Evolutionary conservation across 2,329 filamentous ascomycete genomes (phyloP), one percentile per base, ranked within the genome.

Genomic region (Balansia obtecta): DNA sequence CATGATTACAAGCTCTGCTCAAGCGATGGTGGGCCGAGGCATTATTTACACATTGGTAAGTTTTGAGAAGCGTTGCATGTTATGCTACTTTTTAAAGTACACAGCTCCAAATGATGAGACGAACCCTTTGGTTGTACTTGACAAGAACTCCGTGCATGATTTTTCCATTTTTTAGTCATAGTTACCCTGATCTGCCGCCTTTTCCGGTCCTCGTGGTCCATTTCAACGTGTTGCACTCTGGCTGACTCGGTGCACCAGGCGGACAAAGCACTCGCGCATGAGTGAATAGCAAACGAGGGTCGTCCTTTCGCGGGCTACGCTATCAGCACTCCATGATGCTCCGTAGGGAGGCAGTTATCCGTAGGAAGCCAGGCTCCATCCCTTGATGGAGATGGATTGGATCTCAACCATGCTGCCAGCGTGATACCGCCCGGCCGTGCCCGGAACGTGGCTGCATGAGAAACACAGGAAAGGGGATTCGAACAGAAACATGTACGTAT

Each of bases 81-180:
- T 13, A 4, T 16, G 10, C 16, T 20, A n/a, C 37, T 33, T 7
- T 5, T 27, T 8, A 7, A 27, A 27, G 27, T 16, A 18, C 46
- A 20, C 46, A 42, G 20, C 37, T 16, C 30, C 13, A 39, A 22
- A 42, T 51, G 40, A 40, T 49, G 46, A 49, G 56, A 53, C 30
- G 12, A 7, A n/a, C 46, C 46, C 39, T 42, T 42, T 48, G 15
- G 33, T 42, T 54, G 32, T 38, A 13, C 68, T 68, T 71, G 69
- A 72, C 61, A 59, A 64, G 53, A 47, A 51, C 32, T 22, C 57
- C 57, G 65, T 65, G 62, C 45, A 57, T 68, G 65, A 49, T 39
- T 6, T 6, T 66, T 67, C 54, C 55, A 51, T 57, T 60, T 60
- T 54, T 45, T 58, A 50, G 52, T 61, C 54, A 59, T 60, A 61